Conservation (phyloP, 768 basidiomycete species). For the Mycena galopus region DNA sequence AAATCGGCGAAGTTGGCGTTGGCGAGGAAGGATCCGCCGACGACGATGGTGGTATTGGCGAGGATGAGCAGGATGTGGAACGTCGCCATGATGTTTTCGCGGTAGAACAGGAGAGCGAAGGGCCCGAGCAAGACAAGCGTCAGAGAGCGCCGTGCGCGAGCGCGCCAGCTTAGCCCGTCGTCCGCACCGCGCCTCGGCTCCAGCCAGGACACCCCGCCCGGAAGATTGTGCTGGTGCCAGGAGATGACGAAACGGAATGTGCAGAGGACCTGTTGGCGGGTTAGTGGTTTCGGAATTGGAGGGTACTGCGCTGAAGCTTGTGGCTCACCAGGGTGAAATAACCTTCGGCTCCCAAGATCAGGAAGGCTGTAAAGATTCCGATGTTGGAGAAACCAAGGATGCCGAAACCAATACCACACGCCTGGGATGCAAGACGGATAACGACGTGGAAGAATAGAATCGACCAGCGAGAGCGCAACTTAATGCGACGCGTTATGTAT, state of each 20-base stretch:
- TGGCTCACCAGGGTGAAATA: conserved; percentile 12
- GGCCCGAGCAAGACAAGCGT: conserved; percentile 21
- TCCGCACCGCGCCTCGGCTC: conserved; percentile 6
- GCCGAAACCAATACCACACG: conserved; percentile 13
- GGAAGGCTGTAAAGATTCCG: conserved; percentile 9
- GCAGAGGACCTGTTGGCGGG: conserved; percentile 11
- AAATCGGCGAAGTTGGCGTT: conserved; percentile 1
- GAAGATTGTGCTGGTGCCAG: conserved; percentile 27
- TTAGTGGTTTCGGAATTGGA: not conserved
- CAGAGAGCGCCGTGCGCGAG: not conserved
- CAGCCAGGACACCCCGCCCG: conserved; percentile 20
- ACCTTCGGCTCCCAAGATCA: conserved; percentile 14
- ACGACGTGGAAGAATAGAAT: conserved; percentile 20
- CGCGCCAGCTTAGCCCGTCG: not conserved
- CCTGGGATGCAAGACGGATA: conserved; percentile 8
- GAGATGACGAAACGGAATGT: conserved; percentile 24
- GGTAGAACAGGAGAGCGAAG: conserved; percentile 14
- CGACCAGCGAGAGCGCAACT: conserved; percentile 11
- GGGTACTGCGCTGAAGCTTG: too few species aligned
- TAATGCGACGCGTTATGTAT: conserved; percentile 14
- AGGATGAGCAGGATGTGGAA: conserved; percentile 18
- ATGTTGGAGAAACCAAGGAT: conserved; percentile 9
- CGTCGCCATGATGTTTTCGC: conserved; percentile 18
- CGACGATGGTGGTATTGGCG: conserved; percentile 19
- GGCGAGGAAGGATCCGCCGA: conserved; percentile 22